phyloP scores from a whole-genome alignment of 345 rosid species.

The Murraya paniculata region DNA sequence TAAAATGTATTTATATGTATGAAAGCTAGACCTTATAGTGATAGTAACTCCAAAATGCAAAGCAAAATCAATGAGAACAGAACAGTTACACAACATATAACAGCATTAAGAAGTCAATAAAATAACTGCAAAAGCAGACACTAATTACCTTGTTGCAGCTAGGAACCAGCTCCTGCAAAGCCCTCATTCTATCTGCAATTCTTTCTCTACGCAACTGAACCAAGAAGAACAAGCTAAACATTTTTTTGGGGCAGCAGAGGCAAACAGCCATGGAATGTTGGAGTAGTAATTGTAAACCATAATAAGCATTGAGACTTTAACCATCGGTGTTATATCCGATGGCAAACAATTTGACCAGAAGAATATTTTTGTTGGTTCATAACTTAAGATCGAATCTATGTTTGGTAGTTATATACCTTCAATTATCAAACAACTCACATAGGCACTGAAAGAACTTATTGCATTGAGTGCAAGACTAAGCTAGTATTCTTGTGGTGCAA shows the following conservation, averaged over 20 bases:
- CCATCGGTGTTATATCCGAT: too few relatives aligned
- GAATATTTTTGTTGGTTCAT: too few relatives aligned
- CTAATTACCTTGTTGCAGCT: conserved; percentile 61
- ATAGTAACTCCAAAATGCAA: not conserved
- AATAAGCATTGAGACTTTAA: not conserved
- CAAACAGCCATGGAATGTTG: not conserved
- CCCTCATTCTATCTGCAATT: conserved; percentile 72
- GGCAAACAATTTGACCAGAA: too few relatives aligned
- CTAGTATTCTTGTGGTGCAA: not conserved
- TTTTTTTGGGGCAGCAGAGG: not conserved
- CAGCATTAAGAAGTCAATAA: not conserved
- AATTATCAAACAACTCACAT: not conserved
- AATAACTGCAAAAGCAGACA: not conserved
- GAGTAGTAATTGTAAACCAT: not conserved
- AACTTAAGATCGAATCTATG: not conserved
- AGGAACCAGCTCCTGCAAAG: conserved; percentile 75
- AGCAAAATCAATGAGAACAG: not conserved
- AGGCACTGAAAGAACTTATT: not conserved
- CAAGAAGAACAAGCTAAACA: not conserved
- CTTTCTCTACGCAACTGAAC: conserved; percentile 71
- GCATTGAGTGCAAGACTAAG: not conserved
- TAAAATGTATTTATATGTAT: conserved; percentile 3
- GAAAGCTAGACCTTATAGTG: not conserved
- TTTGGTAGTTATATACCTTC: not conserved
- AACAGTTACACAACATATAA: not conserved